Base-by-base conservation (phyloP, 2,329 filamentous ascomycete species). In the Neocucurbitaria cava region DNA sequence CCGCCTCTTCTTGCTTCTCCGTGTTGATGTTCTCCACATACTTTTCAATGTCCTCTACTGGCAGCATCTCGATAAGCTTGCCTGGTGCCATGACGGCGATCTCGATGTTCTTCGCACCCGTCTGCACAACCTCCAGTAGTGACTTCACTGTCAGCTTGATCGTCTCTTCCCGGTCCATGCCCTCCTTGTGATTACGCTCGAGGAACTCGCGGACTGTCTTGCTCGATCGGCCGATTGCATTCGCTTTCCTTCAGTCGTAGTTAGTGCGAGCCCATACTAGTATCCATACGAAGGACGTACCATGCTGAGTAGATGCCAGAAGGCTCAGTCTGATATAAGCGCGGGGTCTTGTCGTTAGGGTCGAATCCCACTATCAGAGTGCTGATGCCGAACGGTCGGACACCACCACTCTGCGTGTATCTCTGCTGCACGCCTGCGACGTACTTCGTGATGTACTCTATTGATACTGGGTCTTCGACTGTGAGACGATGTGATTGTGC, bases 381-480 rank as follows among this genome's bases (percentile, higher is more conserved):
- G 82, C 92, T 97, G 77, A 99, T 97, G 59, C 95, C 95, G 74
- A 99, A 99, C n/a, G 95, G 95, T 72, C 95, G 85, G 48, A 99
- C 95, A 85, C 95, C 95, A 82, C 95, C 95, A 73, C 92, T 96
- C 83, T 99, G 95, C 43, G 95, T 99, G 84, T 99, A 99, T 78
- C 92, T 88, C 83, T 99, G 95, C 84, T 99, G 95, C 67, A 99
- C 95, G 52, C 94, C 91, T 49, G 95, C 95, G 61, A 99, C 90
- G 73, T 98, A 96, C 83, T 99, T 98, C 72, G 95, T 98, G 75
- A 99, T 97, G 84, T 99, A 99, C 81, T 99, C 95, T 78, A 99
- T 96, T 59, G 91, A 94, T 64, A 96, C 92, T 51, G 95, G 94
- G 76, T 99, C 96, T 77, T 99, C 95, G 54, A 99, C 92, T 4